Evolutionary conservation across 768 basidiomycete species (phyloP).

Genomic region (Termitomyces sp.): DNA sequence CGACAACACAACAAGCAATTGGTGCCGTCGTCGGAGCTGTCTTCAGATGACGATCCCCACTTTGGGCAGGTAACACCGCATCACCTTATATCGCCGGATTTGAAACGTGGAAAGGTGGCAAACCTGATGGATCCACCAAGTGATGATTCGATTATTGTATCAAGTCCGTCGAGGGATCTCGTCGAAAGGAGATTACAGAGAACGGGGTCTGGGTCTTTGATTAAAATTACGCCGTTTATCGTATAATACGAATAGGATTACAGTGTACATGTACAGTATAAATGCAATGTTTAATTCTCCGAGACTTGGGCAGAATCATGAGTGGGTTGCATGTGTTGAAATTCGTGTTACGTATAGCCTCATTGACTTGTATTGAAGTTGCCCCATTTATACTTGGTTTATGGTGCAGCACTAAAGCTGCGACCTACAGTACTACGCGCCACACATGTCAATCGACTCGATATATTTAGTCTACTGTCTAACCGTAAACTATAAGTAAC

Average conservation of each 20-base stretch:
- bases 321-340: not conserved
- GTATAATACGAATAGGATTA: conserved; percentile 3
- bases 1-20: conserved; percentile 3
- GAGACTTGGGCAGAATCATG: too few relatives aligned
- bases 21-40: conserved; percentile 29
- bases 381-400: too few relatives aligned
- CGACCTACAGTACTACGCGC: too few relatives aligned
- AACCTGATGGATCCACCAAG: conserved; percentile 37
- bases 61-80: conserved; percentile 70
- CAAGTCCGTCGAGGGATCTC: conserved; percentile 48
- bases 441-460: too few relatives aligned
- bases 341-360: too few relatives aligned
- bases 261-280: not conserved
- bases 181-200: conserved; percentile 39
- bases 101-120: conserved; percentile 36
- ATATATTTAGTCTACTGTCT: too few relatives aligned
- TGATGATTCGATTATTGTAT: conserved; percentile 44
- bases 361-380: too few relatives aligned
- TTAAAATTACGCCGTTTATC: conserved; percentile 13
- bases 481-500: too few relatives aligned
- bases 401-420: too few relatives aligned
- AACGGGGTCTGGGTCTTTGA: conserved; percentile 21
- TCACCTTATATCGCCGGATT: conserved; percentile 61
- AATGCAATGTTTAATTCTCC: not conserved
- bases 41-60: conserved; percentile 67